Base-by-base conservation (phyloP, 2,329 filamentous ascomycete genomes). In the Zymoseptoria pseudotritici region DNA sequence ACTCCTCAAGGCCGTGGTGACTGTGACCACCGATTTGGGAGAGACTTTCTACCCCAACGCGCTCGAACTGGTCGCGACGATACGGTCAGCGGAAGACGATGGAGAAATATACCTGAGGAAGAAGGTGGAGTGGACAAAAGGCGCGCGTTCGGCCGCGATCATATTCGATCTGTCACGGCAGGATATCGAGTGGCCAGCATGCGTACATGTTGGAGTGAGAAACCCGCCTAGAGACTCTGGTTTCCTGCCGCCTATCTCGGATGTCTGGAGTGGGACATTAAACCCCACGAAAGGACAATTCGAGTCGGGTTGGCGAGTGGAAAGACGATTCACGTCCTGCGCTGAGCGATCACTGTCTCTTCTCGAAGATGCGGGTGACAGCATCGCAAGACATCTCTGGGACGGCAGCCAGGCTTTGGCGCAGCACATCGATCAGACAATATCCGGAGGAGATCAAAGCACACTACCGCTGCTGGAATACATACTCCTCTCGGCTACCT, bases 381-480 rank as follows among this genome's bases (percentile, higher is more conserved):
- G 85, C 70, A 89, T 90, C 67, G 87, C 87, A 5, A 78, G 86
- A 50, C 87, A 90, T 74, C 79, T 89, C 54, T 90, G 87, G 87
- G 84, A 86, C 72, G 84, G 83, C 46, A 83, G 83, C 50, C 75
- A 86, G 19, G 78, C 81, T n/a, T 77, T 84, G 31, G 76, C 83
- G 2, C 79, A 80, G 51, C 79, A 81, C 59, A 74, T 85, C 56
- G 75, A 80, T 53, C 71, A 76, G 55, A 73, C 76, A 5, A 71
- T 80, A 26, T 70, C 72, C 55, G 70, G 66, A 56, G 69, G 62
- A 49, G 64, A 65, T 9, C 63, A 67, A 2, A 60, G 60, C n/a
- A 69, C 68, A 4, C 58, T 76, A 17, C 73, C 73, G 1, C 62
- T 75, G 4, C 67, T 76, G n/a, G 73, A 74, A 58, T 71, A 70